Conservation (phyloP, 108 stramenopile genomes). For the Aurantiochytrium sp. region DNA sequence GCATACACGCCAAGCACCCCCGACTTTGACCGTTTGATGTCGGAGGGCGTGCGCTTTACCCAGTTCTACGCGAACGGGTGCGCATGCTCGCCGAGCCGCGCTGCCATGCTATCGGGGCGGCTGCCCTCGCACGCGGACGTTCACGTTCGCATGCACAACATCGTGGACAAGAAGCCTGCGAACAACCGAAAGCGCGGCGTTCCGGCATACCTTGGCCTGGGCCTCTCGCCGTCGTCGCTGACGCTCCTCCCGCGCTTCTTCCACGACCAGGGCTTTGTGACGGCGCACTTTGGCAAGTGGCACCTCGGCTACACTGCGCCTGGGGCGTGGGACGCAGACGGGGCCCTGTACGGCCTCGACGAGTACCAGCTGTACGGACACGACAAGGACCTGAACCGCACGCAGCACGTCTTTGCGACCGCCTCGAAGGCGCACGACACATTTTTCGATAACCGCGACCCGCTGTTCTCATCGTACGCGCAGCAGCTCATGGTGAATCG, state of each 20-base stretch:
- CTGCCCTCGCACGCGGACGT: conserved; percentile 1
- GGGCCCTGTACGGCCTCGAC: conserved; percentile 12
- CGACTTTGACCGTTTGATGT: background rate
- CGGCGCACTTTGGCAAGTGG: conserved; percentile 26
- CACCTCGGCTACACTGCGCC: background rate
- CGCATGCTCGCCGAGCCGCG: background rate
- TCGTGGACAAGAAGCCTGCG: background rate
- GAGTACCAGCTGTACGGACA: background rate
- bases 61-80: background rate
- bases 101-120: background rate
- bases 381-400: background rate
- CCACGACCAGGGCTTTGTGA: conserved; percentile 22
- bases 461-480: background rate
- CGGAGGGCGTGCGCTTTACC: background rate
- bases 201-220: background rate
- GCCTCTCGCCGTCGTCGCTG: background rate
- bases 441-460: background rate
- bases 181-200: background rate
- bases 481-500: background rate
- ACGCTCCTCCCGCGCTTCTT: background rate
- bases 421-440: conserved; percentile 7
- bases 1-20: background rate
- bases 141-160: background rate
- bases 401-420: background rate
- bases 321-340: background rate